These are phyloP conservation scores for Porogramme epimiltina DNA, from an alignment of 1,284 basidiomycete genomes.

Conservation along the genomic window DNA sequence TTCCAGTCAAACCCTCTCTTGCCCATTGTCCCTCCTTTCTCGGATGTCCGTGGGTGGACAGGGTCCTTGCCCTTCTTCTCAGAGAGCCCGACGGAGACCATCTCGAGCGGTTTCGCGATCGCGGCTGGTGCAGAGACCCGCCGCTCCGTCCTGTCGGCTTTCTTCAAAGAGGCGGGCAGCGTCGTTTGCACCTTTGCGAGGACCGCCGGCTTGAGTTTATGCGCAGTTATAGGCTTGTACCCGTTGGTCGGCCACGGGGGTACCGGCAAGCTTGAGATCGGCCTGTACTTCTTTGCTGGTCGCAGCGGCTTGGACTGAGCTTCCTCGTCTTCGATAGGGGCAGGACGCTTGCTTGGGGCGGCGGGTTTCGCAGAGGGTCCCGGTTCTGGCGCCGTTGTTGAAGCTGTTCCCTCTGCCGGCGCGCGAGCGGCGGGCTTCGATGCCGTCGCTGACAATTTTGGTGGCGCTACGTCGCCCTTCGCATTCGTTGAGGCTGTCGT, in stretches of 20 bases:
- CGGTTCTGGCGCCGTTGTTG: too few relatives aligned
- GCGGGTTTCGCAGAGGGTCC: too few relatives aligned
- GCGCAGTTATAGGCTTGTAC: slow-evolving; percentile 13
- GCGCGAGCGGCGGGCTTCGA: too few relatives aligned
- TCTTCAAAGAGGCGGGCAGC: neutral
- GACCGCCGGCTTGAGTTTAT: slow-evolving; percentile 6
- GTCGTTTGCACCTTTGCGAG: slow-evolving; percentile 11
- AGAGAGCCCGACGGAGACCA: neutral
- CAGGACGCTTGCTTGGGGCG: neutral
- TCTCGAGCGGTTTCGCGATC: neutral
- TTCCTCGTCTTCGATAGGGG: neutral
- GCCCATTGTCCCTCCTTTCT: too few relatives aligned
- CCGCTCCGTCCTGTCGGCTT: neutral
- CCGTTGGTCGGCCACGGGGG: slow-evolving; percentile 12
- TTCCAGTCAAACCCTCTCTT: slow-evolving; percentile 22
- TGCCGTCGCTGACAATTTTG: too few relatives aligned
- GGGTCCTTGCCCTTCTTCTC: neutral
- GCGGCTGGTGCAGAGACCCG: slow-evolving; percentile 9
- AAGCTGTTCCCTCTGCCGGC: too few relatives aligned
- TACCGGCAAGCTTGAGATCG: slow-evolving; percentile 13
- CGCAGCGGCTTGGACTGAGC: neutral
- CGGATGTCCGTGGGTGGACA: too few relatives aligned
- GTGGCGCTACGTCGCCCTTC: too few relatives aligned
- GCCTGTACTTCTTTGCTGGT: slow-evolving; percentile 17
- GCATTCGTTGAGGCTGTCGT: too few relatives aligned